A percentile compares a stretch with the other conserved stretches of the same genome.
Conservation (phyloP, 225 moss, liverwort and hornwort species). For the Rhytidiadelphus loreus region DNA sequence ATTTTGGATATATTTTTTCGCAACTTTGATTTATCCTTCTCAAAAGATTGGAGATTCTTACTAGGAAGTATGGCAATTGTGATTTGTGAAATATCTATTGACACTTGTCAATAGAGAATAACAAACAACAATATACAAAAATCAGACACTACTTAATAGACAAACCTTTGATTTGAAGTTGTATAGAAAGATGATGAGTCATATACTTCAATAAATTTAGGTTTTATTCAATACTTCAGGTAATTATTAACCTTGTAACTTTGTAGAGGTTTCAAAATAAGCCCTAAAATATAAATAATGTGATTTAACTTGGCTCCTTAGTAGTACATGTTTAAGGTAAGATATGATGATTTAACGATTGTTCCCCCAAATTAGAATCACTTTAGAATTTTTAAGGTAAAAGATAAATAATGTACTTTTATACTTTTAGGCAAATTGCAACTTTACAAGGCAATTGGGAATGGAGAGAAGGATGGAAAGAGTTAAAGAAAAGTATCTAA, state of each 20-base stretch:
- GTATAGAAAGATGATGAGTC: no score
- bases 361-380: neutral
- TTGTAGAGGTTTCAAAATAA: neutral
- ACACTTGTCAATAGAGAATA: neutral
- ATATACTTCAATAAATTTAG: neutral
- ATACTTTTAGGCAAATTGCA: neutral
- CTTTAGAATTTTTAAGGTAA: neutral
- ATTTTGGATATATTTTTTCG: neutral
- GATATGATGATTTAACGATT: neutral
- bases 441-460: neutral
- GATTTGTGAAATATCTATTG: neutral
- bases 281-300: neutral
- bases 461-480: neutral
- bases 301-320: neutral
- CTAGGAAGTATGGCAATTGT: neutral
- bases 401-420: neutral
- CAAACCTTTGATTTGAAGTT: neutral
- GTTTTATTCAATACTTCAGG: neutral
- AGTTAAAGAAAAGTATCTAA: neutral
- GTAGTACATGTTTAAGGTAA: neutral
- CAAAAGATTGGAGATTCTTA: neutral
- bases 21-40: neutral
- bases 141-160: fast-evolving
- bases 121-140: neutral
- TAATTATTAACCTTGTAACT: neutral